These are phyloP conservation scores for Fonsecaea monophora DNA, from an alignment of 2,329 filamentous ascomycete genomes.

Conservation along the genomic window DNA sequence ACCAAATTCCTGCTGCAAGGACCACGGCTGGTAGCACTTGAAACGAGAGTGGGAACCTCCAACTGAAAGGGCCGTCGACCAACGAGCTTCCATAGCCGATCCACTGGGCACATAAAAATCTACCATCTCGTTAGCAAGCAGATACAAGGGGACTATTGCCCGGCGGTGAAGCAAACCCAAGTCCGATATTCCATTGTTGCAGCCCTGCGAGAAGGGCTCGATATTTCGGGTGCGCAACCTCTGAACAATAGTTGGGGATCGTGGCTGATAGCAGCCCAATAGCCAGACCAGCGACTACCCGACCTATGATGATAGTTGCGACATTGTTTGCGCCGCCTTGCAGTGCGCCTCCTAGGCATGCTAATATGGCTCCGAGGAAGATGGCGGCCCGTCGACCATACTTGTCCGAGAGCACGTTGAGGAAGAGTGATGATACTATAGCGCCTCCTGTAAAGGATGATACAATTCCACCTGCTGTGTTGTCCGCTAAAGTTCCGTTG, in stretches of 20 bases:
- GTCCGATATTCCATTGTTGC: conserved; percentile 55
- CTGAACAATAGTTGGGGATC: conserved; percentile 57
- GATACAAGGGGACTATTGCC: not conserved
- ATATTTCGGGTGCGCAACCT: conserved; percentile 49
- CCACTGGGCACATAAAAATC: conserved; percentile 47
- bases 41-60: conserved; percentile 46
- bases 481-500: conserved; percentile 42
- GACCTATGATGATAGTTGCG: conserved; percentile 58
- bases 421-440: conserved; percentile 47
- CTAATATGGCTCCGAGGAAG: conserved; percentile 46
- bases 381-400: conserved; percentile 46
- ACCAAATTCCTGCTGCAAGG: conserved; percentile 45
- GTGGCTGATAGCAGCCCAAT: conserved; percentile 58
- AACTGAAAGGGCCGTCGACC: conserved; percentile 41
- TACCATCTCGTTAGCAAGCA: conserved; percentile 4
- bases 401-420: conserved; percentile 46
- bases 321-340: conserved; percentile 48
- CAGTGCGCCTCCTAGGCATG: conserved; percentile 45
- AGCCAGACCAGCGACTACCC: conserved; percentile 58
- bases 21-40: conserved; percentile 51
- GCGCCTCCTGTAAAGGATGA: conserved; percentile 52
- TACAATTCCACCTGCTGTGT: conserved; percentile 49
- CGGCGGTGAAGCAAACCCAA: conserved; percentile 44
- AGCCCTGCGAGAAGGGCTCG: conserved; percentile 51
- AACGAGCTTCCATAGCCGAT: conserved; percentile 46